Evolutionary conservation across 768 basidiomycete genomes (phyloP).

Genomic region (Mycena metata): DNA sequence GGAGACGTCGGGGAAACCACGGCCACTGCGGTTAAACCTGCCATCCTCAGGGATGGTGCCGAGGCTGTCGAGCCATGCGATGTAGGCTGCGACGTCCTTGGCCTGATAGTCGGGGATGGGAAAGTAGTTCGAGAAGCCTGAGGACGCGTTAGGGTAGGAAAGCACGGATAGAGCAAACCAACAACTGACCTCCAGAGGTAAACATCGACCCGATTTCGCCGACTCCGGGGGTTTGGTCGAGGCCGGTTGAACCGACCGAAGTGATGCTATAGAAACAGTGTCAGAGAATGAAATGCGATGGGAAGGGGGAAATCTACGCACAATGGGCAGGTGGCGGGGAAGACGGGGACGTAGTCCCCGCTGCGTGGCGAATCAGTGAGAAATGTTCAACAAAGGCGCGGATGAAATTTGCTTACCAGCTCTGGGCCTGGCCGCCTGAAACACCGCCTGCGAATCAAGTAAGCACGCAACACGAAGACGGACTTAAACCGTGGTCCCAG

Average conservation of each 20-base stretch:
- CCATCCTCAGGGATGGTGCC: constrained; percentile 38
- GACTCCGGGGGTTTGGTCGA: constrained; percentile 33
- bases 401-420: not conserved
- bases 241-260: constrained; percentile 20
- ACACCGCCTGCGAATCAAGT: constrained; percentile 15
- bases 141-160: constrained; percentile 5
- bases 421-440: constrained; percentile 7
- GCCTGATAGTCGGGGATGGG: constrained; percentile 34
- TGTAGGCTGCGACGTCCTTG: constrained; percentile 29
- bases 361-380: not conserved
- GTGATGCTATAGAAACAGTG: not conserved
- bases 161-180: not conserved
- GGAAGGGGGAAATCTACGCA: not conserved
- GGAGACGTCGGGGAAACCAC: constrained; percentile 57
- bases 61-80: constrained; percentile 23
- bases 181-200: constrained; percentile 57
- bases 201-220: constrained; percentile 56
- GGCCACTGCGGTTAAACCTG: constrained; percentile 38
- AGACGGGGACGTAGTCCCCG: constrained; percentile 5
- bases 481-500: not conserved
- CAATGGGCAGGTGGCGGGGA: constrained; percentile 24
- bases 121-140: constrained; percentile 60
- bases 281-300: not conserved
- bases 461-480: not conserved
- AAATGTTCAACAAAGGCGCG: not conserved